Base-by-base conservation (phyloP, 768 basidiomycete species). In the Lentinula guzmanii region DNA sequence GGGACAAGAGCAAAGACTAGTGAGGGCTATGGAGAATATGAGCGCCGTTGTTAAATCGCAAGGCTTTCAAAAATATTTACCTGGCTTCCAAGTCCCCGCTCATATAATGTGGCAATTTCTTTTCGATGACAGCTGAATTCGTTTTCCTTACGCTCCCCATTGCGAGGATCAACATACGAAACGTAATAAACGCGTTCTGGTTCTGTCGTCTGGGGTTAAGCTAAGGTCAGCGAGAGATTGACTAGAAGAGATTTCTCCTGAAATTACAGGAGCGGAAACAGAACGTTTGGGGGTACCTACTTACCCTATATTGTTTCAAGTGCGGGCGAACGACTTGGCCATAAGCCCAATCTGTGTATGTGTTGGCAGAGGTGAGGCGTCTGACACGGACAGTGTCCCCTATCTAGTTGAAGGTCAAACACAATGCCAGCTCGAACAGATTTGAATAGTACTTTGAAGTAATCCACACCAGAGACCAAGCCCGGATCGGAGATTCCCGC, bases 331-430 rank as follows among this genome's bases (percentile, higher is more conserved):
- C 42, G 18, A 56, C 54, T 41, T 56, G 54, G 11, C 54, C 54
- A 43, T 56, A 56, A 21, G 41, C 54, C 54, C 54, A 56, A 11
- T 56, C 54, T 31, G 54, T 56, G 37, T 56, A 56, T n/a, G 54
- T 24, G 10, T 56, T 11, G 24, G 11, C 6, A 41, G 18, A 13
- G 4, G 10, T 56, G 37, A 56, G 28, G 24, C 41, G 35, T 56
- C 54, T 28, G 15, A 56, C 37, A 42, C 54, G 54, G 13, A 56
- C 54, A 2, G 41, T 56, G 4, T 56, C 54, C 15, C 54, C 54
- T 8, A 56, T 41, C 54, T 37, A 21, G 11, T 56, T 24, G 33
- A 21, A 43, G n/a, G 16, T 35, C 10, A 16, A 31, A 31, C 24
- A 7, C 10, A 24, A 5, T 16, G 28, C 34, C 15, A 34, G 16